Evolutionary conservation across 2,329 filamentous ascomycete species (phyloP), one percentile per base, ranked within the genome.

Genomic region (Penicillium sp.): DNA sequence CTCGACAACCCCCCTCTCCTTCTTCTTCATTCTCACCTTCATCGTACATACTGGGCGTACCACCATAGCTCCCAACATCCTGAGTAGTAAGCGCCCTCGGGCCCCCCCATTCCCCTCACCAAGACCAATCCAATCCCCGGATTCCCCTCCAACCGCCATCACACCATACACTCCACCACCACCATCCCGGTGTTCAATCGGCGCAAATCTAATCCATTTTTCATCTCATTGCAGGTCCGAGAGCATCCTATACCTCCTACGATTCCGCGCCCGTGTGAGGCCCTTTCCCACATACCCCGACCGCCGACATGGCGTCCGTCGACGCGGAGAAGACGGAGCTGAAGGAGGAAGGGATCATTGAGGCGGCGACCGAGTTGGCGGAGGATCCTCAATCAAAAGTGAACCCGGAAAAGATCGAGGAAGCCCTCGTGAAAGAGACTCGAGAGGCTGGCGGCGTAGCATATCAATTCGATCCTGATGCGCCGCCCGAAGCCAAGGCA

Each of bases 401-500:
- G 65, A 85, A 87, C 0, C 82, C 91, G 51, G 85, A 90, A 43
- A 87, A 89, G 65, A 91, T 91, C 35, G 85, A 96, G 78, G 83
- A 85, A 68, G 85, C 86, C 70, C 84, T 97, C 52, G 83, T 96
- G 28, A 82, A 91, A 57, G 88, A 96, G 76, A 92, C 91, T 68
- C 87, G 84, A 71, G 89, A 90, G 70, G 91, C 89, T 13, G 95
- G 95, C 45, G 86, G 90, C 26, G 81, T 89, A 33, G 93, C 92
- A 65, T 95, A 91, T 75, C 86, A 88, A 64, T 99, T 98, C 79
- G 85, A 99, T 73, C 92, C 95, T 0, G 80, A 97, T 81, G 93
- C 93, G 45, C 89, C 84, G 46, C 84, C 89, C 0, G 91, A 93
- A 75, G 84, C 96, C 77, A 99, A 99, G 82, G 89, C 85, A 63